Evolutionary conservation across 2,329 filamentous ascomycete species (phyloP), one percentile per base, ranked within the genome.

Genomic region (Orbilia ellipsospora): DNA sequence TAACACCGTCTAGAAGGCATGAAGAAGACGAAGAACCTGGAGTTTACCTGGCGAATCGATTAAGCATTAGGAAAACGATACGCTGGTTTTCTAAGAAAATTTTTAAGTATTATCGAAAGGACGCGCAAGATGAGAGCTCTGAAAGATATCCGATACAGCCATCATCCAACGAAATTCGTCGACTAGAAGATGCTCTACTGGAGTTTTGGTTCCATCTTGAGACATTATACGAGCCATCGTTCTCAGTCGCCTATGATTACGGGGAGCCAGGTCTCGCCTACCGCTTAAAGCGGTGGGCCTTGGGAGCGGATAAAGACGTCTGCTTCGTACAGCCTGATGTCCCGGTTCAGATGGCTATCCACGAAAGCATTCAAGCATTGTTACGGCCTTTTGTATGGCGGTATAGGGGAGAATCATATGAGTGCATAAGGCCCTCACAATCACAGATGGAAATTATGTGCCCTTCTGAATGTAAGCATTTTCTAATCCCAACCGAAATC

Each of bases 121-220:
- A 45, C 42, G 13, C 12, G 42, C 42, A 45, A 16, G 42, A 45
- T 45, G 42, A 12, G n/a, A 45, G n/a, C 42, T 15, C 42, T 4
- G 42, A 45, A 3, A 45, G 42, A 12, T 45, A 4, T 4, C 42
- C 42, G n/a, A 45, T 45, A 16, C 42, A 45, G 42, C 42, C 42
- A 4, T 45, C 42, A 5, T 45, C n/a, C 10, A 16, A 45, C 13
- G 42, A 45, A 45, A 45, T 16, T 12, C n/a, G 13, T 4, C 42
- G 42, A 45, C n/a, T 45, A 16, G 42, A 45, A 45, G 42, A 45
- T 16, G 42, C 42, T 4, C 42, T 45, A 4, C 10, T 45, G 42
- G 42, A 45, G 13, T 45, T 45, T 12, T 45, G 42, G 42, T 45
- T 45, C n/a, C 42, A 45, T 45, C 42, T 45, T 45, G 42, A 45